Conservation (phyloP, 192 early-diverging fungal genomes). For the Backusella psychrophila region DNA sequence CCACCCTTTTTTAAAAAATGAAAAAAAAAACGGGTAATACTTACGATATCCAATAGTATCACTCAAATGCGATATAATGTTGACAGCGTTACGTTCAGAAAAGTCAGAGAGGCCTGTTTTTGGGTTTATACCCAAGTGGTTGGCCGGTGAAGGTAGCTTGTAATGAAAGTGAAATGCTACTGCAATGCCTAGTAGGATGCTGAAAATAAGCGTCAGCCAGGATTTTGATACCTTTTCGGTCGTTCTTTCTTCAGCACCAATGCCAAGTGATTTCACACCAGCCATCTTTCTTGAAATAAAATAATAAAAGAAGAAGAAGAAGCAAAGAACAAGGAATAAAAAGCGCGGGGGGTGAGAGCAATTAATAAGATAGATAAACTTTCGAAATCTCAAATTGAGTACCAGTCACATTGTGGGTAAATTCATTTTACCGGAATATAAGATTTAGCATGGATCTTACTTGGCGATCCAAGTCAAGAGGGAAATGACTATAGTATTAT, state of each 20-base stretch:
- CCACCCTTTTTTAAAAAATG: neutral
- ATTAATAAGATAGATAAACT: neutral
- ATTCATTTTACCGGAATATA: too few relatives aligned
- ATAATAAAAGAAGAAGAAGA: neutral
- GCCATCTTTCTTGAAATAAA: neutral
- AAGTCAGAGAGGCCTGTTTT: constrained; percentile 40
- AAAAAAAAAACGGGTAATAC: neutral
- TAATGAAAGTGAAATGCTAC: constrained; percentile 30
- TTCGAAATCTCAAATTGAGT: neutral
- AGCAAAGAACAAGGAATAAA: neutral
- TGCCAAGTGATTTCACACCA: constrained; percentile 3
- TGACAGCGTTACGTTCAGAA: constrained; percentile 52
- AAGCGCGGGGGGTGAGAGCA: neutral
- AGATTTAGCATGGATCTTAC: too few relatives aligned
- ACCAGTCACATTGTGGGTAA: too few relatives aligned
- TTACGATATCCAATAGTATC: constrained; percentile 58
- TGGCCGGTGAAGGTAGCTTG: constrained; percentile 23
- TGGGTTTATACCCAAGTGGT: constrained; percentile 24
- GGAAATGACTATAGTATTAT: too few relatives aligned
- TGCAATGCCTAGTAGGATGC: constrained; percentile 8
- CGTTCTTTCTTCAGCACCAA: constrained; percentile 9
- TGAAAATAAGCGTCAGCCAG: constrained; percentile 15
- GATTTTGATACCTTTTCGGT: neutral
- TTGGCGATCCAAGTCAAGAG: too few relatives aligned
- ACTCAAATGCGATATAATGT: constrained; percentile 47